A percentile compares a stretch with the other conserved stretches of the same genome.
Conservation (phyloP, 495 filamentous ascomycete species). For the Cercophora scortea region DNA sequence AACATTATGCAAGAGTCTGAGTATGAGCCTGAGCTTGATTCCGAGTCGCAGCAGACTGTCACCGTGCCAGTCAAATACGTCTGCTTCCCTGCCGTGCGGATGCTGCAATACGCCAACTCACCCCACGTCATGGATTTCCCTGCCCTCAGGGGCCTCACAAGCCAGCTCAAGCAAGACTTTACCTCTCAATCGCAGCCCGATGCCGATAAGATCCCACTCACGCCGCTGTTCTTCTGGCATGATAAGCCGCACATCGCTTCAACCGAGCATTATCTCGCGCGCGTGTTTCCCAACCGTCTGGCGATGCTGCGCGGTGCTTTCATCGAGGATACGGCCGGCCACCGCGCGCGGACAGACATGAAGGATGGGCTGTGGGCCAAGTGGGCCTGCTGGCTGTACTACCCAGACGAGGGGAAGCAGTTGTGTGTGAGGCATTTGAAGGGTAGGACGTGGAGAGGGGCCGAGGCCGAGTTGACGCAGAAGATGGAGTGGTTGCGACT, state of each 20-base stretch:
- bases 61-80: slow-evolving; percentile 11
- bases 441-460: slow-evolving; percentile 34
- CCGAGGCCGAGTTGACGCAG: slow-evolving; percentile 21
- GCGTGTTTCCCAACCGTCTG: slow-evolving; percentile 32
- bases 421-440: slow-evolving; percentile 35
- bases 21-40: neutral
- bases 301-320: slow-evolving; percentile 35
- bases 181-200: slow-evolving; percentile 9
- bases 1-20: slow-evolving; percentile 29
- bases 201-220: slow-evolving; percentile 27
- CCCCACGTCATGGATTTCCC: slow-evolving; percentile 33
- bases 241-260: slow-evolving; percentile 41
- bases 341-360: slow-evolving; percentile 39
- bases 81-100: slow-evolving; percentile 28
- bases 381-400: slow-evolving; percentile 44
- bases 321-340: slow-evolving; percentile 40
- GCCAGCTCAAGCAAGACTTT: slow-evolving; percentile 25
- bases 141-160: slow-evolving; percentile 33
- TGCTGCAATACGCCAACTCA: slow-evolving; percentile 32
- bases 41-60: neutral
- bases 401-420: slow-evolving; percentile 30
- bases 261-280: slow-evolving; percentile 33
- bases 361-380: slow-evolving; percentile 35
- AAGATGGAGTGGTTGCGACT: slow-evolving; percentile 20
- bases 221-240: slow-evolving; percentile 44